Conservation (phyloP, 139 green algal species). For the Spirogloea muscicola region DNA sequence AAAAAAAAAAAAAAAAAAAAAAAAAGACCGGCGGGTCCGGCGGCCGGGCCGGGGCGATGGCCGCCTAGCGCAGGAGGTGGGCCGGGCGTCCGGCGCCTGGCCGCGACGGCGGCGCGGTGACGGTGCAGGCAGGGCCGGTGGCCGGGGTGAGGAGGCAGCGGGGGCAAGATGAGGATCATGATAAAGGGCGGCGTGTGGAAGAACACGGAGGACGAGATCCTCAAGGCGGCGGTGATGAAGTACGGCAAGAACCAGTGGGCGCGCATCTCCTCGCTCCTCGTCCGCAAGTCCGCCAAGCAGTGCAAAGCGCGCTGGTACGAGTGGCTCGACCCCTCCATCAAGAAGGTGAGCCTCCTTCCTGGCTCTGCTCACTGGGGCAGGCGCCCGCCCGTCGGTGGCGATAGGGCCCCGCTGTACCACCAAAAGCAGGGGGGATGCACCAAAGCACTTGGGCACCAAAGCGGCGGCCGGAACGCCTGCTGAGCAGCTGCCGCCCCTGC, state of each 20-base stretch:
- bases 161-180: constrained; percentile 74
- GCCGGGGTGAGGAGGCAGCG: not conserved
- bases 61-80: constrained; percentile 1
- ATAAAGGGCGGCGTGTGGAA: constrained; percentile 98
- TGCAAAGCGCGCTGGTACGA: constrained; percentile 99
- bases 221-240: constrained; percentile 99
- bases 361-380: too few species aligned
- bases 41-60: not conserved
- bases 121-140: constrained; percentile 2
- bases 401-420: too few species aligned
- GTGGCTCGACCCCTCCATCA: constrained; percentile 98
- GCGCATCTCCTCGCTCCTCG: constrained; percentile 80
- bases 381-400: not conserved
- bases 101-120: too few species aligned
- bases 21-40: not conserved
- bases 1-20: not conserved
- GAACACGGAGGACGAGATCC: constrained; percentile 99
- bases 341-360: constrained; percentile 64
- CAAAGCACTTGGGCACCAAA: too few species aligned
- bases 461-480: too few species aligned
- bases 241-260: constrained; percentile 64
- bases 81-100: not conserved
- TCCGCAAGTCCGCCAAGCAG: constrained; percentile 97
- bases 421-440: too few species aligned
- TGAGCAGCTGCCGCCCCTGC: not conserved